Evolutionary conservation across 805 yeast species (phyloP).

Genomic region (Geotrichum ghanense): DNA sequence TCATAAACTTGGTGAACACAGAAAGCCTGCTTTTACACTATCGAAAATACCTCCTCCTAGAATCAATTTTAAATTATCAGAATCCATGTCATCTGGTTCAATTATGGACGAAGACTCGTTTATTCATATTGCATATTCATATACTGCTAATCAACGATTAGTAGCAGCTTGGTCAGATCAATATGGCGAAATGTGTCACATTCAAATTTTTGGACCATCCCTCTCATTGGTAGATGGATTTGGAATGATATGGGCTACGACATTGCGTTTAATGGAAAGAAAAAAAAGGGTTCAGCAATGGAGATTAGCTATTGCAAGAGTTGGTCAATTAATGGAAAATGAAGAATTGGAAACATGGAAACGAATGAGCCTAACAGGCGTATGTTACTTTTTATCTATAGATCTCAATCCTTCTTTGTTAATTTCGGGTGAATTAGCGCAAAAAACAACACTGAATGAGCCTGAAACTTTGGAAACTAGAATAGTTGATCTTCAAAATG

Average conservation of each 20-base stretch:
- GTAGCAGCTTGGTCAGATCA: conserved; percentile 88
- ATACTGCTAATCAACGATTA: conserved; percentile 78
- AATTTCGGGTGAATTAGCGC: conserved; percentile 7
- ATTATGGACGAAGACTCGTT: conserved; percentile 58
- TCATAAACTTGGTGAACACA: neutral
- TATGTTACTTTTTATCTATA: conserved; percentile 9
- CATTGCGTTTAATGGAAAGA: conserved; percentile 13
- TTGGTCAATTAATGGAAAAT: conserved; percentile 24
- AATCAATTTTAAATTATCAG: conserved; percentile 19
- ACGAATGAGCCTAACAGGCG: conserved; percentile 9
- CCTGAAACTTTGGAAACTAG: conserved; percentile 14
- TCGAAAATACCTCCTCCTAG: conserved; percentile 24
- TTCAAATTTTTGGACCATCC: conserved; percentile 37
- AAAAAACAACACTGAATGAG: conserved; percentile 4
- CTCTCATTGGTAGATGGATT: conserved; percentile 22
- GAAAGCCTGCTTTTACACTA: conserved; percentile 22
- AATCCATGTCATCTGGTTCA: conserved; percentile 17
- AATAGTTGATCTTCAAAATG: conserved; percentile 22
- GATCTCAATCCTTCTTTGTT: conserved; percentile 10
- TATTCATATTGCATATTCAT: conserved; percentile 75
- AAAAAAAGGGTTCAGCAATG: conserved; percentile 17
- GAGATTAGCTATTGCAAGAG: conserved; percentile 25
- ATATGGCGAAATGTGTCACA: conserved; percentile 48
- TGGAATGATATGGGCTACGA: conserved; percentile 24
- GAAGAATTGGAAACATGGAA: conserved; percentile 25